Percentiles rank a stretch among this genome's conserved stretches.
phyloP scores from a whole-genome alignment of 2,329 filamentous ascomycete species.

The Epichloe coenophiala region DNA sequence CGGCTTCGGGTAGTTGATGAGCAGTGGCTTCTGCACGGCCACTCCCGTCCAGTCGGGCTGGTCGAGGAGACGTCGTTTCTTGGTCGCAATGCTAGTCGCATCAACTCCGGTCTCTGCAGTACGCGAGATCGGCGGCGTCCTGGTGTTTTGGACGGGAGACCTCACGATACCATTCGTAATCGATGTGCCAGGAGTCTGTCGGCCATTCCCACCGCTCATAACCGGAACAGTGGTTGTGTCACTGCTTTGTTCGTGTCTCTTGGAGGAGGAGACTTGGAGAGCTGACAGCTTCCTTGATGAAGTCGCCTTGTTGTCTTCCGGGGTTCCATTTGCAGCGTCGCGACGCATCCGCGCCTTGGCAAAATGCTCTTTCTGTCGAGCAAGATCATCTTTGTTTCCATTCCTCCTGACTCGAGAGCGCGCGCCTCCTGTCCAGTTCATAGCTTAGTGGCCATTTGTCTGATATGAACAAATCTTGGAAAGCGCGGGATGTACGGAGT shows the following conservation, averaged over 20 bases:
- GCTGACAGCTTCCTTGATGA: background rate
- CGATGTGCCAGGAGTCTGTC: background rate
- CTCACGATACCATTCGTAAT: background rate
- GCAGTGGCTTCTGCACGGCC: constrained; percentile 17
- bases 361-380: constrained; percentile 25
- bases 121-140: background rate
- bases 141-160: background rate
- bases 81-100: constrained; percentile 9
- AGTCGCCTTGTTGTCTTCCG: background rate
- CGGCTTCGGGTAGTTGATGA: constrained; percentile 10
- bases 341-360: constrained; percentile 18
- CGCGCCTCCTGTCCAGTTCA: constrained; percentile 30
- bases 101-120: background rate
- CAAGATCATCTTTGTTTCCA: constrained; percentile 18
- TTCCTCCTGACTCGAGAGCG: constrained; percentile 22
- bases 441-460: constrained; percentile 7
- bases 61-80: constrained; percentile 14
- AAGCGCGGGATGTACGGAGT: background rate
- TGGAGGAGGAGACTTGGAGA: background rate
- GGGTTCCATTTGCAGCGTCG: background rate
- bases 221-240: background rate
- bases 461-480: background rate
- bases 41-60: constrained; percentile 20
- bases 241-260: background rate
- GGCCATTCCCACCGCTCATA: constrained; percentile 2